These are phyloP conservation scores for Penicillium concentricum DNA, from an alignment of 2,329 filamentous ascomycete species.

Conservation along the genomic window DNA sequence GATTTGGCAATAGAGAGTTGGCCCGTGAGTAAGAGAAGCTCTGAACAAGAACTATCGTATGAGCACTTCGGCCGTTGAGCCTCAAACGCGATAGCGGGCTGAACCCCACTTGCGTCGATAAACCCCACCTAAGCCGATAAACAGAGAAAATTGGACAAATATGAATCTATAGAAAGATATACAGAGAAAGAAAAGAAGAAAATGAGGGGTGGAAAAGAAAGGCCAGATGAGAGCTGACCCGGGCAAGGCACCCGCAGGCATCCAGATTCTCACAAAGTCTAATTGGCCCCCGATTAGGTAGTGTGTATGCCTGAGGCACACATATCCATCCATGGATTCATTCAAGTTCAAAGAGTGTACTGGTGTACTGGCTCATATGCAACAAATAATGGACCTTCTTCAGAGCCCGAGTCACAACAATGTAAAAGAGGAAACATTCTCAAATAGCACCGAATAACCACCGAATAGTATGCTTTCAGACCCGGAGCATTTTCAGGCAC, in stretches of 20 bases:
- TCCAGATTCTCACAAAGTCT: constrained; percentile 23
- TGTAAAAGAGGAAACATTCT: too few relatives aligned
- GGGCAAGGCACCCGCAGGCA: constrained; percentile 29
- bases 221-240: constrained; percentile 4
- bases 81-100: constrained; percentile 6
- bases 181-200: not conserved
- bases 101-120: constrained; percentile 12
- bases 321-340: too few relatives aligned
- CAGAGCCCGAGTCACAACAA: too few relatives aligned
- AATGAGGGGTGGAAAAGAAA: constrained; percentile 10
- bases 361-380: not conserved
- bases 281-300: constrained; percentile 19
- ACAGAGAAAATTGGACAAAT: not conserved
- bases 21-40: not conserved
- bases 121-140: not conserved
- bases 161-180: not conserved
- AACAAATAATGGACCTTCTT: not conserved
- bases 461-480: too few relatives aligned
- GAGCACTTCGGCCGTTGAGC: constrained; percentile 1
- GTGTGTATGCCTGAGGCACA: not conserved
- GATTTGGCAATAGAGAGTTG: not conserved
- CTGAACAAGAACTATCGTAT: not conserved
- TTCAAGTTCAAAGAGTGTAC: not conserved
- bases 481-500: too few relatives aligned
- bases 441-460: too few relatives aligned